Base-by-base conservation (phyloP, 805 yeast genomes). In the Barnettozyma siamensis region DNA sequence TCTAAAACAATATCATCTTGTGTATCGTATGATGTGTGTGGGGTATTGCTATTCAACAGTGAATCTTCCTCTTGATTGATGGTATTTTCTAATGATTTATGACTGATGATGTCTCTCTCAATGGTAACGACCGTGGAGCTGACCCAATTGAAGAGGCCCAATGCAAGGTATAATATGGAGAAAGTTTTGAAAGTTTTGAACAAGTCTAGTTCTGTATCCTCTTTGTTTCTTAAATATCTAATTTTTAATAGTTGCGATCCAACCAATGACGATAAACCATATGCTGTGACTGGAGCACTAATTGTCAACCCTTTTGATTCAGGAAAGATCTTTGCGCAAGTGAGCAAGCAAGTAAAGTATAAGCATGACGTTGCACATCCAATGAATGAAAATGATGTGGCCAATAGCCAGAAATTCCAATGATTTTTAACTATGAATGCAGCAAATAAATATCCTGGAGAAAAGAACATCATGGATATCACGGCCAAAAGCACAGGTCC, bases 251-350 rank as follows among this genome's bases (percentile, higher is more conserved):
- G 56, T 57, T 80, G 88, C 0, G 95, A 73, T 4, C 85, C 83
- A 36, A 89, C 61, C 41, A 93, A 66, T 2, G 95, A 76, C 5
- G 95, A 83, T 24, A 88, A 55, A 1, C 98, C 99, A 60, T 83
- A 89, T 47, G 83, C 83, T 1, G 95, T 76, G 2, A 91, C 89
- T 0, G 99, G 99, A 34, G 84, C 72, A 40, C 94, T 83, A 33
- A 91, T 87, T 26, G 95, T 84, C 41, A 91, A 62, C 2, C 95
- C 83, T 44, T 87, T 85, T 36, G 72, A 70, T 31, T 76, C 67
- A 0, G 95, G 94, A 55, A 78, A 85, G n/a, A 88, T 74, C 53
- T 84, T 80, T 2, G 96, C 94, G 64, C 96, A 87, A 2, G 94
- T 83, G 24, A 84, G 61, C 46, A 84, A 63, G 35, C 86, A 75